Base-by-base conservation (phyloP, 179 eudicot genomes). In the Actinidia arguta region DNA sequence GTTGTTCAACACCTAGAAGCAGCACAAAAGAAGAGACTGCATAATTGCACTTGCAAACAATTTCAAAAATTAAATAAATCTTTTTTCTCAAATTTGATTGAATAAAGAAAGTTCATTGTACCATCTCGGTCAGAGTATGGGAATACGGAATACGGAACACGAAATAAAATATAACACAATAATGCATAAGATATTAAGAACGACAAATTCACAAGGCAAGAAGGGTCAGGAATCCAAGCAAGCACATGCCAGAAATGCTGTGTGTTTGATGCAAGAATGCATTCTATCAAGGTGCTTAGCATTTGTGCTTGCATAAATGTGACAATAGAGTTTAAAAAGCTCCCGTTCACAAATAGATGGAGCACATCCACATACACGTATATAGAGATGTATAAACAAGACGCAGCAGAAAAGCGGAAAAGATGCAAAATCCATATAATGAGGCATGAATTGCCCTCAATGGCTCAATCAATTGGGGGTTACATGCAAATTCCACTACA, bases 1-100 rank as follows among this genome's bases (percentile, higher is more conserved):
- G 78, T 94, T 93, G 78, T 73, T 80, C 86, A 94, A 85, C 47
- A 93, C 94, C 98, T 94, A 92, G 61, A 84, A 85, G 64, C 47
- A 80, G 59, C 78, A 12, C 31, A 46, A 68, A 42, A 73, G 13
- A 25, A 44, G 51, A 42, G 27, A 13, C 46, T 73, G 56, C 46
- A 24, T n/a, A 17, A 47, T 81, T 50, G 9, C 48, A 46, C 25
- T 68, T 5, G 61, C 7, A 44, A 48, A 73, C 48, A 17, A 67
- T 36, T 67, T 67, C 17, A 59, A 6, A 4, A 56, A 36, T 22
- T 20, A 27, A n/a, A 50, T 27, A 52, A 52, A 14, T 18, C 46
- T 11, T 75, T 64, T 47, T 17, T 31, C 31, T 6, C 73, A 50
- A 50, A 64, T 0, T 24, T 27, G 8, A 42, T 7, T 5, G 5